Base-by-base conservation (phyloP, 371 early-diverging fungal genomes). In the Mucor sp. region DNA sequence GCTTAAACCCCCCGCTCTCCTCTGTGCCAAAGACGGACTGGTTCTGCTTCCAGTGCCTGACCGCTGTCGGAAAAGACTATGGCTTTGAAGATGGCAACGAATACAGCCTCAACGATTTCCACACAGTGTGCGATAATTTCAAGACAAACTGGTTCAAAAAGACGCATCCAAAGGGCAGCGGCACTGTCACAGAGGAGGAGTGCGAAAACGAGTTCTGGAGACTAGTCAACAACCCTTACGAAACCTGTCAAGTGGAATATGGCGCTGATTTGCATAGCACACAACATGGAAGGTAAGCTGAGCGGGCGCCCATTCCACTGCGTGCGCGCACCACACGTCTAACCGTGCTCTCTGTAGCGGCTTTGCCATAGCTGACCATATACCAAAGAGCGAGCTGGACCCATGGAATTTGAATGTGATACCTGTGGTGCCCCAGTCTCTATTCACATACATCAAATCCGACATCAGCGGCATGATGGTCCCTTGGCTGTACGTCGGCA, bases 401-500 rank as follows among this genome's bases (percentile, higher is more conserved):
- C 90, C 91, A 6, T 96, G 95, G 93, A 97, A 97, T 71, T 80
- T 98, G 17, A 95, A 92, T 69, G 91, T 92, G 70, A 86, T 98
- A 50, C 92, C 98, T 1, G 84, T 88, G 28, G 83, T 91, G 15
- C 86, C 89, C 6, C 86, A 85, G 14, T 96, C 96, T 1, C 84
- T 98, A 30, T 93, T 98, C 63, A 86, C 89, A n/a, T 86, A 94
- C 72, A 91, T 97, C 72, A 87, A 90, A 50, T 86, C 91, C 35
- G 96, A 97, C 68, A 95, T 97, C 27, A 89, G 92, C 28, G 98
- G 98, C 6, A 95, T 97, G 94, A 97, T 93, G 91, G 87, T 93
- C 2, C 99, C 99, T 19, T 98, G 98, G 98, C 78, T 98, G 14
- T 98, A 98, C 69, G 92, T 97, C 6, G 99, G 99, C 35, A 95